Base-by-base conservation (phyloP, 768 basidiomycete species). In the Paxillus ammoniavirescens region DNA sequence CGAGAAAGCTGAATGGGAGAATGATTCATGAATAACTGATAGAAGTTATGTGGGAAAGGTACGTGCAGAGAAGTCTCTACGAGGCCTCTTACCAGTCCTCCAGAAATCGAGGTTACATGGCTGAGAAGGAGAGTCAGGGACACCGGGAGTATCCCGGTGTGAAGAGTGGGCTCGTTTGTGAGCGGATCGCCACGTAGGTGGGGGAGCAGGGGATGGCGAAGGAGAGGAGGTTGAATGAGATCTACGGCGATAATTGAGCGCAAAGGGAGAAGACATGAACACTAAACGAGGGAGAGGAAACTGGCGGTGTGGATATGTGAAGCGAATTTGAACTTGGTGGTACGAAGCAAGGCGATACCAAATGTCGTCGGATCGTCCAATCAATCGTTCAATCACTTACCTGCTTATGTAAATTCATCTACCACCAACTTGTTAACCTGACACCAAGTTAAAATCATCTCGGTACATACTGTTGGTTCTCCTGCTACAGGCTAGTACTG, bases 81-180 rank as follows among this genome's bases (percentile, higher is more conserved):
- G 80, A 31, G 76, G 75, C 49, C 80, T 72, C 63, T 87, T 87
- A 26, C 79, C 77, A 50, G 75, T 75, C 55, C 79, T 71, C 77
- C 79, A 82, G 26, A 69, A 62, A 56, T 83, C 82, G 28, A 79
- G 68, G 61, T 79, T 81, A 76, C 77, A 79, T 65, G 73, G 81
- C 51, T 75, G 75, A 8, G 73, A 66, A 31, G 68, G 64, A 12
- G 56, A 52, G 59, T 75, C 66, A 55, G 70, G 66, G 58, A 69
- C 59, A 42, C 68, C 66, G 31, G 75, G 70, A 44, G 64, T 64
- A 52, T 67, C 63, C 44, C 65, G 63, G 47, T 69, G 69, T 50
- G 71, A 72, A n/a, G 77, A 75, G 49, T 76, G 74, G 10, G 77
- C 68, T 55, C 84, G 75, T 63, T 86, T 86, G 48, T 70, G 69